Percentiles rank a stretch among this genome's conserved stretches.
Evolutionary conservation across 1,139 yeast genomes (phyloP).

Genomic region (Yamadazyma diospyri): DNA sequence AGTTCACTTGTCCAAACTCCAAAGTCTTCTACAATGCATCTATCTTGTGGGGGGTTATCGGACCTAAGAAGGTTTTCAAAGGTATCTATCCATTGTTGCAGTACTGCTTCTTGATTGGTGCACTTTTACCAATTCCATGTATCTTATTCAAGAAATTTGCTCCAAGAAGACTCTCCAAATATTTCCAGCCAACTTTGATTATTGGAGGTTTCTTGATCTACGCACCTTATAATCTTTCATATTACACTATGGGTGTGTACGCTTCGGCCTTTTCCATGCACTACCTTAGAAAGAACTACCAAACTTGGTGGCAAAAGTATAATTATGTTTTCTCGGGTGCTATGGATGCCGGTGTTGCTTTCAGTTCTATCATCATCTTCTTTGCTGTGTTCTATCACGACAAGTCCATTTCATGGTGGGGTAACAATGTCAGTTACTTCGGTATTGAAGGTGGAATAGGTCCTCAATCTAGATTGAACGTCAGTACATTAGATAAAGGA

Average conservation of each 20-base stretch:
- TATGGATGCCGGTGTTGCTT: conserved; percentile 38
- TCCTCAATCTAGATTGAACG: conserved; percentile 4
- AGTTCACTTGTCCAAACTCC: conserved; percentile 47
- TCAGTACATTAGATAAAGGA: conserved; percentile 28
- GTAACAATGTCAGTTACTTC: conserved; percentile 31
- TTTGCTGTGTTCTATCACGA: conserved; percentile 29
- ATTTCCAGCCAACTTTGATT: conserved; percentile 38
- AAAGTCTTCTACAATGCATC: conserved; percentile 47
- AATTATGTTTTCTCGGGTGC: conserved; percentile 38
- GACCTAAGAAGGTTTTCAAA: conserved; percentile 51
- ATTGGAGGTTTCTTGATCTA: conserved; percentile 35
- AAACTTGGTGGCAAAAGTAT: conserved; percentile 42
- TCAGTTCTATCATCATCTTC: conserved; percentile 35
- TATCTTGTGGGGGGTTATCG: conserved; percentile 57
- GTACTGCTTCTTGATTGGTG: conserved; percentile 52
- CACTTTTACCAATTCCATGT: conserved; percentile 38
- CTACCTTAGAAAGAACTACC: conserved; percentile 29
- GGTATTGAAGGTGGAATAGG: conserved; percentile 23
- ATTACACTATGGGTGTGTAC: conserved; percentile 47
- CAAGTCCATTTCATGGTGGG: conserved; percentile 35
- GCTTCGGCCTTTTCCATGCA: conserved; percentile 46
- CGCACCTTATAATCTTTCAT: conserved; percentile 54
- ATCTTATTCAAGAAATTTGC: conserved; percentile 33
- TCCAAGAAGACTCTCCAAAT: conserved; percentile 22
- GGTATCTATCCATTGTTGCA: conserved; percentile 43